phyloP scores from a whole-genome alignment of 192 early-diverging fungal genomes.

The Cetraspora pellucida region DNA sequence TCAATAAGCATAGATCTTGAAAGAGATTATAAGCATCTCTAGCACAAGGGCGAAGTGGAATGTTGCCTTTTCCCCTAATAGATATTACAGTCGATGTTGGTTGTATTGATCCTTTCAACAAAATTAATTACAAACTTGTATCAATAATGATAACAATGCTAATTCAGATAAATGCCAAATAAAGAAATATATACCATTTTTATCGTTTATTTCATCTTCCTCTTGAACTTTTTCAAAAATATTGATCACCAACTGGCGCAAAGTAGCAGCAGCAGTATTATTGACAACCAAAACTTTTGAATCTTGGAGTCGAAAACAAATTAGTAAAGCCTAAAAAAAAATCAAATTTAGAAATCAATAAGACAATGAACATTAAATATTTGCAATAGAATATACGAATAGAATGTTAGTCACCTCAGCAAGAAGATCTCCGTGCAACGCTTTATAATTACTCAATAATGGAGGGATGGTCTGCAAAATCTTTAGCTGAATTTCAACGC shows the following conservation, averaged over 20 bases:
- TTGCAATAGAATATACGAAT: not conserved
- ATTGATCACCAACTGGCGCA: constrained; percentile 81
- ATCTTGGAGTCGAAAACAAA: constrained; percentile 85
- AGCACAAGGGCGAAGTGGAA: constrained; percentile 56
- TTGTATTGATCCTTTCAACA: constrained; percentile 9
- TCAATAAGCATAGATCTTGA: constrained; percentile 86
- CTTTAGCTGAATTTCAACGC: constrained; percentile 89
- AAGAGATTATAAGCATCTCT: constrained; percentile 89
- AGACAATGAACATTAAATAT: not conserved
- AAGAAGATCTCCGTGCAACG: constrained; percentile 78
- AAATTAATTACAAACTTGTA: not conserved
- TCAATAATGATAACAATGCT: not conserved
- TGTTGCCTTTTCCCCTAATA: constrained; percentile 31
- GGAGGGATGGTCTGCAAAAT: constrained; percentile 91
- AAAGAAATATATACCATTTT: constrained; percentile 34
- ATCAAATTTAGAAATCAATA: not conserved
- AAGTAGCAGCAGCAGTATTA: constrained; percentile 85
- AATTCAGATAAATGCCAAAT: not conserved
- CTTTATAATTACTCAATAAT: constrained; percentile 78
- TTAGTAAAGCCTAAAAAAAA: constrained; percentile 62
- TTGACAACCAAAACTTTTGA: constrained; percentile 79
- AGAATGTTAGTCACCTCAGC: constrained; percentile 62
- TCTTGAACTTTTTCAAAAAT: constrained; percentile 81
- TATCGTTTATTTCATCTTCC: constrained; percentile 54
- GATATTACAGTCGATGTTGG: constrained; percentile 29